These are phyloP conservation scores for Pseudozyma thailandica DNA, from an alignment of 1,284 basidiomycete genomes.

Conservation along the genomic window DNA sequence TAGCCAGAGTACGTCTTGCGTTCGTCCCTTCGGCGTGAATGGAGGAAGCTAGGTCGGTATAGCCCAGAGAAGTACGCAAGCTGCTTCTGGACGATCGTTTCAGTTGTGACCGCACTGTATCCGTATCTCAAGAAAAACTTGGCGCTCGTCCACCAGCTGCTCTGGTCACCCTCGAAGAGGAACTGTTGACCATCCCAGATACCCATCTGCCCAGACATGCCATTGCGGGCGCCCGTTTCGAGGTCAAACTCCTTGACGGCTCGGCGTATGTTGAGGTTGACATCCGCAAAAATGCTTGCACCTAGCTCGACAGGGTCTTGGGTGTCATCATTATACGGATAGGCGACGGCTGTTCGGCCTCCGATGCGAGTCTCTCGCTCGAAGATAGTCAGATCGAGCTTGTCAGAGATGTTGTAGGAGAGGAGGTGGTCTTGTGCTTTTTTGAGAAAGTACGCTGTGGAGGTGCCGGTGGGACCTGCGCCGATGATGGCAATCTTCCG, in stretches of 20 bases:
- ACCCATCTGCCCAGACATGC: slow-evolving; percentile 39
- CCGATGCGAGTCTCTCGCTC: slow-evolving; percentile 81
- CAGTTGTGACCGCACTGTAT: slow-evolving; percentile 74
- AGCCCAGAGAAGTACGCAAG: slow-evolving; percentile 71
- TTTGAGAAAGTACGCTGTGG: slow-evolving; percentile 87
- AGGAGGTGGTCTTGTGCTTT: slow-evolving; percentile 67
- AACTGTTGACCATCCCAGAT: slow-evolving; percentile 81
- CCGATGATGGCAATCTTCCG: slow-evolving; percentile 80
- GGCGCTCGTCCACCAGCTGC: slow-evolving; percentile 62
- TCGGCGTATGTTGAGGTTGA: slow-evolving; percentile 76
- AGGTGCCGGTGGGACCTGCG: slow-evolving; percentile 85
- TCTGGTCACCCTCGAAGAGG: slow-evolving; percentile 57
- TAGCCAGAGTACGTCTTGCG: slow-evolving; percentile 34
- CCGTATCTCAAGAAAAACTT: slow-evolving; percentile 79
- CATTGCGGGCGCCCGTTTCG: slow-evolving; percentile 22
- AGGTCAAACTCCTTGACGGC: slow-evolving; percentile 45
- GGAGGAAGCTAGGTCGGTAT: slow-evolving; percentile 75
- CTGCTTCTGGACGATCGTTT: slow-evolving; percentile 72
- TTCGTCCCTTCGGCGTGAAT: slow-evolving; percentile 44
- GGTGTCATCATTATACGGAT: slow-evolving; percentile 78
- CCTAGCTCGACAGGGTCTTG: slow-evolving; percentile 78
- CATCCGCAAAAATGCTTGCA: slow-evolving; percentile 85
- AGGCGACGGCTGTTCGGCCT: slow-evolving; percentile 81
- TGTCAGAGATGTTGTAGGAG: slow-evolving; percentile 7
- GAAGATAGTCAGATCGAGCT: slow-evolving; percentile 81